A percentile compares a stretch with the other conserved stretches of the same genome.
Evolutionary conservation across 2,329 filamentous ascomycete genomes (phyloP).

Genomic region (Eurotiales sp.): DNA sequence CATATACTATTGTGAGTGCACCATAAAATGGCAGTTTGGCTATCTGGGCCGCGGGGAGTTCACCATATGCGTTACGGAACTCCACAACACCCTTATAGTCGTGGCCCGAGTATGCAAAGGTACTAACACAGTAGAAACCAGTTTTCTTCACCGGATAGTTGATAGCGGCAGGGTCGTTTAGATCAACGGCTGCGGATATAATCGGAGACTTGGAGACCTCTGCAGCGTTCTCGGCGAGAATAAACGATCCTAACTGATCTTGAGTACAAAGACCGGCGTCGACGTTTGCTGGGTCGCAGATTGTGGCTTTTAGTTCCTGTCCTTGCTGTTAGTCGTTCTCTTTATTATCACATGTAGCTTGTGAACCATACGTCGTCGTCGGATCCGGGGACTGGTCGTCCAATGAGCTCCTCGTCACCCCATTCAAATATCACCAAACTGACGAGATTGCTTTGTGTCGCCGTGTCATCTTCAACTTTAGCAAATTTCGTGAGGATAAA

Average conservation of each 20-base stretch:
- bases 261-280: slow-evolving; percentile 67
- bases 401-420: slow-evolving; percentile 77
- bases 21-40: slow-evolving; percentile 97
- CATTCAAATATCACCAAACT: slow-evolving; percentile 93
- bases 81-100: slow-evolving; percentile 79
- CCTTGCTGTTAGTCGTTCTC: slow-evolving; percentile 28
- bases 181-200: slow-evolving; percentile 73
- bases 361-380: slow-evolving; percentile 50
- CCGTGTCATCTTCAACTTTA: slow-evolving; percentile 54
- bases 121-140: slow-evolving; percentile 92
- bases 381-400: slow-evolving; percentile 55
- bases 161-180: slow-evolving; percentile 67
- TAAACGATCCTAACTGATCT: slow-evolving; percentile 78
- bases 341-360: background rate
- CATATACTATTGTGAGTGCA: slow-evolving; percentile 88
- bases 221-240: slow-evolving; percentile 72
- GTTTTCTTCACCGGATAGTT: slow-evolving; percentile 85
- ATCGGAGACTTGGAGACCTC: slow-evolving; percentile 68
- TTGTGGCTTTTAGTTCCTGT: slow-evolving; percentile 58
- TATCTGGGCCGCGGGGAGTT: slow-evolving; percentile 91
- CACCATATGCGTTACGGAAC: slow-evolving; percentile 94
- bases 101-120: slow-evolving; percentile 62
- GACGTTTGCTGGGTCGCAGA: slow-evolving; percentile 73
- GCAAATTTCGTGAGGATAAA: slow-evolving; percentile 84
- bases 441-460: slow-evolving; percentile 67